Percentiles rank a stretch among this genome's conserved stretches.
Conservation (phyloP, 2,329 filamentous ascomycete species). For the Fusarium graminum region DNA sequence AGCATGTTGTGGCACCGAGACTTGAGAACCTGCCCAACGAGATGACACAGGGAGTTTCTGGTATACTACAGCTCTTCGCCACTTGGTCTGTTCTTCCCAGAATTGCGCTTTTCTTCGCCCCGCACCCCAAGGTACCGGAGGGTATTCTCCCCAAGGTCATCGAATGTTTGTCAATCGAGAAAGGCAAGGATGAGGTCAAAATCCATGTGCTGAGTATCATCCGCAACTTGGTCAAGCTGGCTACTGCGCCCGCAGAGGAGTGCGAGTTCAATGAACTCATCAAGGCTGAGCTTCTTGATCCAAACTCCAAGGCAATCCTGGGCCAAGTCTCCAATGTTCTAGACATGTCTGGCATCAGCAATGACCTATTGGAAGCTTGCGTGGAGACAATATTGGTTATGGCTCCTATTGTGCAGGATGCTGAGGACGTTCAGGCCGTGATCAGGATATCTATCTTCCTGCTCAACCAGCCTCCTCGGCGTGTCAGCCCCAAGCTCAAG, state of each 20-base stretch:
- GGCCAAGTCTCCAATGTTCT: constrained; percentile 77
- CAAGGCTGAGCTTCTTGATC: constrained; percentile 67
- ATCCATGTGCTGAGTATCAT: constrained; percentile 83
- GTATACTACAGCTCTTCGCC: constrained; percentile 81
- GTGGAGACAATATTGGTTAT: constrained; percentile 84
- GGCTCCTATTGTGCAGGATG: constrained; percentile 75
- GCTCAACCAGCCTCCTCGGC: constrained; percentile 84
- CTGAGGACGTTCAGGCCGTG: constrained; percentile 79
- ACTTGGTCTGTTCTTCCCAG: constrained; percentile 80
- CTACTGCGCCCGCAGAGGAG: constrained; percentile 66
- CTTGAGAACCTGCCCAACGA: constrained; percentile 84
- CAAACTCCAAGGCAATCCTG: constrained; percentile 71
- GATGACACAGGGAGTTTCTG: constrained; percentile 90
- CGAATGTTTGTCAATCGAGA: constrained; percentile 77
- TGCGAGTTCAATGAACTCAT: constrained; percentile 70
- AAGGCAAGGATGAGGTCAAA: constrained; percentile 88
- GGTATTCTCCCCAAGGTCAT: constrained; percentile 79
- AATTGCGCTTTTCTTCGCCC: constrained; percentile 75
- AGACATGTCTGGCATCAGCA: constrained; percentile 70
- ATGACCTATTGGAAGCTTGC: constrained; percentile 81
- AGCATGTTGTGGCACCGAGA: constrained; percentile 81
- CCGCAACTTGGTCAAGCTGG: constrained; percentile 73
- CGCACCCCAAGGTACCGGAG: constrained; percentile 59
- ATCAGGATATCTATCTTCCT: constrained; percentile 85
- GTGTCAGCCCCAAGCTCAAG: constrained; percentile 87